phyloP scores from a whole-genome alignment of 805 yeast genomes.

The Candida fluviatilis region DNA sequence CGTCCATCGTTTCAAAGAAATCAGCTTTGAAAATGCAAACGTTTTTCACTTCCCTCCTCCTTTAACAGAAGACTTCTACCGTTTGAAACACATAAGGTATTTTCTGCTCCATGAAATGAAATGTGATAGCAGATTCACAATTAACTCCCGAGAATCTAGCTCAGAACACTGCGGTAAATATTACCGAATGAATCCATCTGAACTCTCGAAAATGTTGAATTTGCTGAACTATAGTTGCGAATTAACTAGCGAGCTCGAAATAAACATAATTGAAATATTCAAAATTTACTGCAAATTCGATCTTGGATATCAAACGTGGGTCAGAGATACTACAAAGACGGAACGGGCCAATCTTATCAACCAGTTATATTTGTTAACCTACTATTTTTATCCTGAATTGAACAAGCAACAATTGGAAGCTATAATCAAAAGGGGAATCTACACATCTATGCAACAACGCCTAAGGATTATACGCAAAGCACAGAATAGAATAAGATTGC shows the following conservation, averaged over 20 bases:
- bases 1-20: not conserved
- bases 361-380: conserved; percentile 45
- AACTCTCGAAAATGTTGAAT: conserved; percentile 49
- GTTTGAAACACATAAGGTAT: conserved; percentile 6
- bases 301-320: conserved; percentile 79
- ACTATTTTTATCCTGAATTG: conserved; percentile 45
- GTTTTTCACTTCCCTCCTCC: conserved; percentile 6
- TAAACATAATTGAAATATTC: conserved; percentile 48
- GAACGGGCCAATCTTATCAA: conserved; percentile 48
- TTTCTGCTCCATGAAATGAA: conserved; percentile 11
- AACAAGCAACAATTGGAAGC: conserved; percentile 57
- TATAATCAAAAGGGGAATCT: conserved; percentile 76
- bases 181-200: conserved; percentile 48
- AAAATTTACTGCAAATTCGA: conserved; percentile 61
- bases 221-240: conserved; percentile 41
- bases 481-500: no score
- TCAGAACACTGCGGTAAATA: not conserved
- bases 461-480: conserved; percentile 53
- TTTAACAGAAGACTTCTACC: conserved; percentile 7
- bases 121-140: no score
- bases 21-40: not conserved
- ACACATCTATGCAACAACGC: conserved; percentile 74
- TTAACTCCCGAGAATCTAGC: conserved; percentile 6
- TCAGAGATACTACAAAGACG: conserved; percentile 62
- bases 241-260: conserved; percentile 56